A percentile compares a stretch with the other conserved stretches of the same genome.
Conservation (phyloP, 2,329 filamentous ascomycete species). For the Aphanocladium album region DNA sequence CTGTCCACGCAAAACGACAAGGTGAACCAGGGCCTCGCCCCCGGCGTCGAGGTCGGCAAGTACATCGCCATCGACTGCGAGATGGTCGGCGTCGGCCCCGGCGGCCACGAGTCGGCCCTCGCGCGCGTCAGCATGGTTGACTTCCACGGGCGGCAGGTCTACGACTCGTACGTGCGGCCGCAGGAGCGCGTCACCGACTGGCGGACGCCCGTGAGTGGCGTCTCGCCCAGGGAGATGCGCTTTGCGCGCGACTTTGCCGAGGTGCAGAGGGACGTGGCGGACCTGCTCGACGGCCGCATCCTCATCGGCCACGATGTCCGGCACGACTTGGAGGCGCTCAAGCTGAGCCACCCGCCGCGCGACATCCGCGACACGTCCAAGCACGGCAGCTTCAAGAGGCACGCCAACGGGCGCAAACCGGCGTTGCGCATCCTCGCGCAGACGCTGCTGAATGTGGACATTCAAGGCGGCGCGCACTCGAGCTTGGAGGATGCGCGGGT, state of each 20-base stretch:
- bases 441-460: constrained; percentile 55
- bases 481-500: constrained; percentile 78
- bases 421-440: constrained; percentile 55
- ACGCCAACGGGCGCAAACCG: constrained; percentile 63
- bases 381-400: constrained; percentile 67
- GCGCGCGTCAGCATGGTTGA: constrained; percentile 89
- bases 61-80: constrained; percentile 95
- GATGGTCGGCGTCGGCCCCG: constrained; percentile 85
- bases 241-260: constrained; percentile 66
- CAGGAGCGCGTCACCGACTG: constrained; percentile 80
- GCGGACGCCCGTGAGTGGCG: constrained; percentile 80
- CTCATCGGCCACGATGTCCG: constrained; percentile 80
- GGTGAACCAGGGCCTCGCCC: constrained; percentile 59
- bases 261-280: constrained; percentile 68
- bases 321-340: constrained; percentile 71
- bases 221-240: constrained; percentile 68
- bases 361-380: constrained; percentile 83
- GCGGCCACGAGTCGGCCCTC: constrained; percentile 66
- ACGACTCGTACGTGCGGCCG: constrained; percentile 86
- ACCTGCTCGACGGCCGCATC: constrained; percentile 64
- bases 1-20: constrained; percentile 44
- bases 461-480: constrained; percentile 60
- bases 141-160: constrained; percentile 86
- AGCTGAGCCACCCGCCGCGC: constrained; percentile 70
- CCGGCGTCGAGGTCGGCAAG: constrained; percentile 69